Percentiles rank a stretch among this genome's conserved stretches.
Evolutionary conservation across 495 filamentous ascomycete genomes (phyloP).

Genomic region (Hypoxylon intermedium): DNA sequence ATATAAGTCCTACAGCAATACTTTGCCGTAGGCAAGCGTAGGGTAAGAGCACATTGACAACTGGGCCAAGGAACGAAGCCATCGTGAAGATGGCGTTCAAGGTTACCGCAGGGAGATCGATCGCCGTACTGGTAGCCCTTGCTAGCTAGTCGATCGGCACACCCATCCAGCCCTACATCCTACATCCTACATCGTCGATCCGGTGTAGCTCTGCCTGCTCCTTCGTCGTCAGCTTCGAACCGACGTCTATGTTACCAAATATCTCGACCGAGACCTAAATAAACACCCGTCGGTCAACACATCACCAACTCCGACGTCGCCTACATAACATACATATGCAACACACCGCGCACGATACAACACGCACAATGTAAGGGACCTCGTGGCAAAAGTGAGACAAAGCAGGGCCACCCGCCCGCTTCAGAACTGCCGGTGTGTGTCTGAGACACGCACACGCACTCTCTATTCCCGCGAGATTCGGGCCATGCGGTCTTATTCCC

Average conservation of each 20-base stretch:
- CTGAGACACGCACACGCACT: no score
- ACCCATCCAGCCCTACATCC: conserved; percentile 19
- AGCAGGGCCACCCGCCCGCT: not conserved
- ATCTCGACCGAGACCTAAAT: no score
- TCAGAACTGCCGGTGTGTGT: no score
- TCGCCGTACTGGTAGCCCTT: conserved; percentile 3
- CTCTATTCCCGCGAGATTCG: no score
- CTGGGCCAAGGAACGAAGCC: not conserved
- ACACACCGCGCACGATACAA: not conserved
- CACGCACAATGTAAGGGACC: conserved; percentile 1
- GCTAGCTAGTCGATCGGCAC: conserved; percentile 17
- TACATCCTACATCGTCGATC: conserved; percentile 19
- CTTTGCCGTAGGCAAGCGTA: conserved; percentile 10
- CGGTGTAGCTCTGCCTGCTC: not conserved
- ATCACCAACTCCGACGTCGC: no score
- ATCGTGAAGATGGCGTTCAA: not conserved
- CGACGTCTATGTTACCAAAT: not conserved
- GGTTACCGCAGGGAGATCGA: conserved; percentile 14
- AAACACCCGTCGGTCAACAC: no score
- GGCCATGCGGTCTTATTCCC: no score
- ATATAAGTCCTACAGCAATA: conserved; percentile 29
- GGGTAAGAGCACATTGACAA: conserved; percentile 7
- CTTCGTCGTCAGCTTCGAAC: not conserved
- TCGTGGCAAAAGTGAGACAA: conserved; percentile 3
- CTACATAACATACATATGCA: no score